Conservation (phyloP, 352 stramenopile genomes). For the Pythium insidiosum region DNA sequence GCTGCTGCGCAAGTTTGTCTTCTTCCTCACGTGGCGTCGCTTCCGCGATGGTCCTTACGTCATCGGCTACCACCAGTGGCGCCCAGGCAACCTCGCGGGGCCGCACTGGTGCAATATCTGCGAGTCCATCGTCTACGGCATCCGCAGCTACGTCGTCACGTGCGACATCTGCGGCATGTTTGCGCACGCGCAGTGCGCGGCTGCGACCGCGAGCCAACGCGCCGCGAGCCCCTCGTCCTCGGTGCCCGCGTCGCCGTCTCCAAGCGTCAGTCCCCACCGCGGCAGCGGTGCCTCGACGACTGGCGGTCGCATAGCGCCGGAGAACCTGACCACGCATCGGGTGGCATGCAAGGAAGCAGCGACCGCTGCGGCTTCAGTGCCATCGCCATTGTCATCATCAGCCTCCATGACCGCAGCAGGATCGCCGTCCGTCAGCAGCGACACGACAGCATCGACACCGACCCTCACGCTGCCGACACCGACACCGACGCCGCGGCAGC, state of each 20-base stretch:
- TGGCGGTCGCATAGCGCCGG: too few relatives aligned
- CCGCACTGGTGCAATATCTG: conserved; percentile 81
- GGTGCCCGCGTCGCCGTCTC: neutral
- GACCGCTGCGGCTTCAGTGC: too few relatives aligned
- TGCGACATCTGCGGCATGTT: conserved; percentile 84
- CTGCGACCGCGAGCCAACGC: conserved; percentile 35
- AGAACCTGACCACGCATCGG: too few relatives aligned
- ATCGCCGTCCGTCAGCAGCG: too few relatives aligned
- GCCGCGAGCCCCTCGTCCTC: neutral
- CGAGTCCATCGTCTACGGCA: conserved; percentile 71
- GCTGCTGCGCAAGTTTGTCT: conserved; percentile 58
- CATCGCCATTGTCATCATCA: too few relatives aligned
- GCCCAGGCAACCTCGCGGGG: conserved; percentile 59
- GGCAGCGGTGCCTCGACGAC: too few relatives aligned
- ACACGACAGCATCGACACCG: too few relatives aligned
- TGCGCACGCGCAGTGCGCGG: conserved; percentile 66
- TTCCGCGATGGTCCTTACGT: conserved; percentile 72
- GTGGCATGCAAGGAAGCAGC: too few relatives aligned
- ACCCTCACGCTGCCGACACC: too few relatives aligned
- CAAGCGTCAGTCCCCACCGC: too few relatives aligned
- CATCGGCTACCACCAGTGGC: conserved; percentile 68
- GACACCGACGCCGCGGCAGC: conserved; percentile 15
- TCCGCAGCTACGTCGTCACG: conserved; percentile 80
- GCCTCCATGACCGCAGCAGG: too few relatives aligned
- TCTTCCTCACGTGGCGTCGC: conserved; percentile 76